A percentile compares a stretch with the other conserved stretches of the same genome.
These are phyloP conservation scores for Iris pallida DNA, from an alignment of 116 monocot species.

Conservation along the genomic window DNA sequence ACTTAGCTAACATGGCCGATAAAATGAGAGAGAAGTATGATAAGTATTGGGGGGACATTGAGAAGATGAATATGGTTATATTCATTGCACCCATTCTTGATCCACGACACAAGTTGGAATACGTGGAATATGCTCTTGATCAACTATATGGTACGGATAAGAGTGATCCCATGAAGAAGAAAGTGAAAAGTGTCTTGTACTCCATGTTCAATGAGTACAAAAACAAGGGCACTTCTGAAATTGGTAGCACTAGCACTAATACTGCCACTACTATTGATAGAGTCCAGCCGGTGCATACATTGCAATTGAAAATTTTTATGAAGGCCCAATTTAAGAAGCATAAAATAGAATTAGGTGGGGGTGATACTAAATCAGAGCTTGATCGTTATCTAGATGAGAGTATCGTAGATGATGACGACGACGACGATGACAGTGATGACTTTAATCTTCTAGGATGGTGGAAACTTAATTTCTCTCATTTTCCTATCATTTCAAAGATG, in stretches of 20 bases:
- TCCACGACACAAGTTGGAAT: background rate
- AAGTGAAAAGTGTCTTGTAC: background rate
- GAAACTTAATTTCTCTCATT: too few relatives aligned
- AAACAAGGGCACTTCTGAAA: background rate
- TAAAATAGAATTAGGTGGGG: background rate
- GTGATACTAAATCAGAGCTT: too few relatives aligned
- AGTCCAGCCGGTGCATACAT: too few relatives aligned
- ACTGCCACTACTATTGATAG: too few relatives aligned
- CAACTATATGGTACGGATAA: background rate
- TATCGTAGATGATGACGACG: too few relatives aligned
- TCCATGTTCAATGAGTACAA: background rate
- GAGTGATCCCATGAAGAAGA: too few relatives aligned
- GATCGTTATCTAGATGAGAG: too few relatives aligned
- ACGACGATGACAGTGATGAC: too few relatives aligned
- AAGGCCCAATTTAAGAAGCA: background rate
- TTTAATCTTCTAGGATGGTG: too few relatives aligned
- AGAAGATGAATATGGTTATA: background rate
- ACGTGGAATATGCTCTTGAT: background rate
- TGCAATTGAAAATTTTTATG: background rate
- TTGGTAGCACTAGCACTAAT: too few relatives aligned
- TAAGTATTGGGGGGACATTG: slow-evolving; percentile 7
- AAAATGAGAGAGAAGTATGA: slow-evolving; percentile 1
- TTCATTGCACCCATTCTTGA: background rate
- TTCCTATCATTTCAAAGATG: too few relatives aligned
- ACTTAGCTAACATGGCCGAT: background rate